Evolutionary conservation across 768 basidiomycete species (phyloP).

Genomic region (Auricularia cornea): DNA sequence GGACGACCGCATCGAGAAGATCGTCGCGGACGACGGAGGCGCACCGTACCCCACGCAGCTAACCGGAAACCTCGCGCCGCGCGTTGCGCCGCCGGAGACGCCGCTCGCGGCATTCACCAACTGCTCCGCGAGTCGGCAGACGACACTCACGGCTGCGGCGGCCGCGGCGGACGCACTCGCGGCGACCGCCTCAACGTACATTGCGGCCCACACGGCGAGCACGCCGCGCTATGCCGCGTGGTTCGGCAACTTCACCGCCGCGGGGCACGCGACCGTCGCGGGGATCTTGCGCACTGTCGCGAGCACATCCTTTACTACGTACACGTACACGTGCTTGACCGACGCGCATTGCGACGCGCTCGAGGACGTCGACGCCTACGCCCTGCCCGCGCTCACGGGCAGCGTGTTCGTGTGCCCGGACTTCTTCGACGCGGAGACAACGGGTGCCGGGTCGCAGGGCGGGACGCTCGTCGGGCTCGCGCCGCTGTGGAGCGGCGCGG

Average conservation of each 20-base stretch:
- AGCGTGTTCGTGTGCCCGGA: slow-evolving; percentile 38
- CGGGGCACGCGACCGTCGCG: no score
- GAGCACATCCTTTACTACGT: not conserved
- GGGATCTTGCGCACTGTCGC: no score
- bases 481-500: slow-evolving; percentile 20
- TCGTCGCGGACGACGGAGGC: slow-evolving; percentile 29
- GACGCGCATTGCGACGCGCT: no score
- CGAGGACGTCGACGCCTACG: not conserved
- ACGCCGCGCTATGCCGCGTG: slow-evolving; percentile 40
- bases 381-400: slow-evolving; percentile 9
- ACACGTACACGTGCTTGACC: not conserved
- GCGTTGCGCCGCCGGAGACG: not conserved
- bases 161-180: slow-evolving; percentile 6
- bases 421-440: slow-evolving; percentile 39
- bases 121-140: slow-evolving; percentile 32
- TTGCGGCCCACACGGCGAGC: slow-evolving; percentile 27
- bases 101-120: slow-evolving; percentile 28
- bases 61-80: not conserved
- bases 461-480: slow-evolving; percentile 26
- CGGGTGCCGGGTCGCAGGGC: slow-evolving; percentile 42
- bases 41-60: slow-evolving; percentile 17
- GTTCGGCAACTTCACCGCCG: slow-evolving; percentile 37
- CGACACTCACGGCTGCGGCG: slow-evolving; percentile 29
- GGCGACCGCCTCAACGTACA: slow-evolving; percentile 25
- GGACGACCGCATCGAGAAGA: slow-evolving; percentile 15